phyloP scores from a whole-genome alignment of 805 yeast genomes.

The Yamadazyma scolyti region DNA sequence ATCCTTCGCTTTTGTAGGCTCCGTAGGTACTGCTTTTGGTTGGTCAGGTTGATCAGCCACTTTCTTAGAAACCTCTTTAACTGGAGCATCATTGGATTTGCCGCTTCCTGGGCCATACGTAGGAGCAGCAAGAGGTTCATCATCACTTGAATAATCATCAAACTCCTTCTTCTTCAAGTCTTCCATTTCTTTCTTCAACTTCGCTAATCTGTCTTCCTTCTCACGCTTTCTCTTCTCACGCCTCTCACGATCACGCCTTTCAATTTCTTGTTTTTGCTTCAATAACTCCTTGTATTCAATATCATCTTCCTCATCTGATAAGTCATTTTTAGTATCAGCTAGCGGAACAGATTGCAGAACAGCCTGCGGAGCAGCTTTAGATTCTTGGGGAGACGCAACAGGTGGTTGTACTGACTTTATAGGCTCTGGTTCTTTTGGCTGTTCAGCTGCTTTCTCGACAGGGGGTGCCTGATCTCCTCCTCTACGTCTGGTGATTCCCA shows the following conservation, averaged over 20 bases:
- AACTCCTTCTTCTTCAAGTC: conserved; percentile 38
- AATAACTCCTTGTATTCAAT: conserved; percentile 48
- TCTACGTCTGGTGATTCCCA: conserved; percentile 58
- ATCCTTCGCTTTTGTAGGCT: conserved; percentile 6
- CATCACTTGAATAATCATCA: conserved; percentile 18
- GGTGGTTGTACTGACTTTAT: too few relatives aligned
- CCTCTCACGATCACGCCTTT: conserved; percentile 38
- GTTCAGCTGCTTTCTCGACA: conserved; percentile 5
- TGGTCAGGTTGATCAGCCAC: conserved; percentile 4
- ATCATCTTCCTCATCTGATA: conserved; percentile 41
- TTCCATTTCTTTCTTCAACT: conserved; percentile 56
- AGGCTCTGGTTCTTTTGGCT: conserved; percentile 6
- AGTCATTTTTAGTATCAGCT: too few relatives aligned
- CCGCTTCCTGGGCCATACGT: conserved; percentile 15
- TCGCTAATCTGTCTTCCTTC: conserved; percentile 58
- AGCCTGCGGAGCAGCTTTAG: conserved; percentile 8
- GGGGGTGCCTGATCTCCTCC: conserved; percentile 12
- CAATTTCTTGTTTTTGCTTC: conserved; percentile 42
- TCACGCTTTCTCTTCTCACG: conserved; percentile 52
- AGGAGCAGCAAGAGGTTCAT: conserved; percentile 10
- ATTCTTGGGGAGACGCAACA: conserved; percentile 3
- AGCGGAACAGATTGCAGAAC: too few relatives aligned
- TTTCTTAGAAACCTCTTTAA: background rate
- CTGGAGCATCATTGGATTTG: conserved; percentile 2
- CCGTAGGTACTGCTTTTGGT: conserved; percentile 2